Conservation (phyloP, 129 eudicot species). For the Cynara cardunculus region DNA sequence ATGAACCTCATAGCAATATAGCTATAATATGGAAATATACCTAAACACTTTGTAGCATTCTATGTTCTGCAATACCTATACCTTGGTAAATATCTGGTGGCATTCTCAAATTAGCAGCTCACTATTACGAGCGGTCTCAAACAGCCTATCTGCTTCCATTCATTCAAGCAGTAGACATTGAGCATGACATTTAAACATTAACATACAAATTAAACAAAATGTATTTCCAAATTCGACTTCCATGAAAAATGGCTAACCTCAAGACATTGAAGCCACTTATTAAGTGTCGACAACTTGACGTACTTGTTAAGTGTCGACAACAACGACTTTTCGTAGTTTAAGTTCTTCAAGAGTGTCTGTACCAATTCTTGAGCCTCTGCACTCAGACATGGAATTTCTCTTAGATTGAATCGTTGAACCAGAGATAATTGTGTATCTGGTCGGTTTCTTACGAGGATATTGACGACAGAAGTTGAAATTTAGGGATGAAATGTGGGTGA, state of each 20-base stretch:
- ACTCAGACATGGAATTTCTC: too few relatives aligned
- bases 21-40: not conserved
- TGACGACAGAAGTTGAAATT: constrained; percentile 7
- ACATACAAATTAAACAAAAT: not conserved
- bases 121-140: constrained; percentile 45
- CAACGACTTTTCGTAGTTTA: constrained; percentile 38
- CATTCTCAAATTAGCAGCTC: constrained; percentile 11
- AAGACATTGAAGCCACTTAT: constrained; percentile 85
- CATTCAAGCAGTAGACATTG: constrained; percentile 73
- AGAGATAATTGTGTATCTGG: constrained; percentile 18
- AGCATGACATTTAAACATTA: constrained; percentile 61
- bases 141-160: constrained; percentile 61
- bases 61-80: not conserved
- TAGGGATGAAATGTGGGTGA: constrained; percentile 7
- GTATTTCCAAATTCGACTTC: not conserved
- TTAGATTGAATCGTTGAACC: constrained; percentile 22
- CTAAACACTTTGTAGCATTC: too few relatives aligned
- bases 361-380: constrained; percentile 32
- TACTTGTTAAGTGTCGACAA: constrained; percentile 59
- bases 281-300: too few relatives aligned
- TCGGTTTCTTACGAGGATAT: constrained; percentile 1
- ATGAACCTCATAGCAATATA: too few relatives aligned
- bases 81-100: constrained; percentile 9
- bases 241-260: not conserved
- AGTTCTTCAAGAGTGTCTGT: constrained; percentile 5